Evolutionary conservation across 2,329 filamentous ascomycete species (phyloP).

Genomic region (Bipolaris oryzae): DNA sequence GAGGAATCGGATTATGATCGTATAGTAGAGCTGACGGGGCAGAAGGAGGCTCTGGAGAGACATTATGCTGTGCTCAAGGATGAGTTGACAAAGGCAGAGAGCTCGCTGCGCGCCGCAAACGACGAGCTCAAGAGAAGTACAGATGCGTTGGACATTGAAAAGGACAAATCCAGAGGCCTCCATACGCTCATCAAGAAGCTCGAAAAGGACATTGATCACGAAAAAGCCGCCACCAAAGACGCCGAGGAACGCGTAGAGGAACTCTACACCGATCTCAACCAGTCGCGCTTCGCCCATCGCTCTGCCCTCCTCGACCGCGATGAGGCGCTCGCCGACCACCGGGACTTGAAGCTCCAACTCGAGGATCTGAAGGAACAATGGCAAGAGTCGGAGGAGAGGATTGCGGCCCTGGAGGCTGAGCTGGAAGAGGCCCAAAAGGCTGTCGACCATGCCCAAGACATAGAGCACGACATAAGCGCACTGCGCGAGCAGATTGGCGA

Average conservation of each 20-base stretch:
- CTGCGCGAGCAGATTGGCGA: conserved; percentile 11
- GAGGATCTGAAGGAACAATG: conserved; percentile 20
- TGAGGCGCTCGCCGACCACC: neutral
- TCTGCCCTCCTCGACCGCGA: neutral
- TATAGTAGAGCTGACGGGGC: neutral
- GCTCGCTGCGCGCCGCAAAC: neutral
- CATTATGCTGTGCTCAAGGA: neutral
- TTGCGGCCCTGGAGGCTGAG: conserved; percentile 19
- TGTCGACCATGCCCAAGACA: conserved; percentile 8
- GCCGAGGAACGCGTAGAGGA: neutral
- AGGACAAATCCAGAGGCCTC: neutral
- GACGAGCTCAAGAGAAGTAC: conserved; percentile 3
- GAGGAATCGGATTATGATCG: conserved; percentile 5
- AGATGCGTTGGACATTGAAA: neutral
- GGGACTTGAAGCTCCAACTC: conserved; percentile 14
- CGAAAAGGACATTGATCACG: neutral
- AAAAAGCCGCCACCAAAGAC: conserved; percentile 2
- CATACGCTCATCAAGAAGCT: conserved; percentile 6
- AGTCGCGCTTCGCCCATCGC: conserved; percentile 3
- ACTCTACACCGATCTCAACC: conserved; percentile 3
- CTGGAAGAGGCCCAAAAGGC: conserved; percentile 14
- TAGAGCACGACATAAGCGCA: conserved; percentile 21
- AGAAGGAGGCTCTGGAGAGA: conserved; percentile 1
- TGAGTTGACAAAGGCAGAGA: neutral
- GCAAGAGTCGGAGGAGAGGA: conserved; percentile 8